Conservation (phyloP, 345 rosid species). For the Murraya koenigii region DNA sequence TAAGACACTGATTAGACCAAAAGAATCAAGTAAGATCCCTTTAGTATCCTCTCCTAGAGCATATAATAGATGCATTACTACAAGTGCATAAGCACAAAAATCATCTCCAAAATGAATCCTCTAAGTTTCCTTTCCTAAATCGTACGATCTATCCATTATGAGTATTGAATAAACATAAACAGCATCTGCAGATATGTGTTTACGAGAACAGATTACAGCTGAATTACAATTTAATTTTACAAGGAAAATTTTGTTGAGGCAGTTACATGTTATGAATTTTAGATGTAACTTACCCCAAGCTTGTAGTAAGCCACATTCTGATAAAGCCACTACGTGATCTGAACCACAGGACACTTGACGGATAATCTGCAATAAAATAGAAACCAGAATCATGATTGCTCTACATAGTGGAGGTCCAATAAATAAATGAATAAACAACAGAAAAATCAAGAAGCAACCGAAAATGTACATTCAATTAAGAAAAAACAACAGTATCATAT, state of each 20-base stretch:
- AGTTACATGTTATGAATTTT: background rate
- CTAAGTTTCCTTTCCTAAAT: slow-evolving; percentile 14
- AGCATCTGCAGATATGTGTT: background rate
- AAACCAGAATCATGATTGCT: background rate
- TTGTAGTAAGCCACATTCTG: slow-evolving; percentile 82
- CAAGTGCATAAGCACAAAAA: slow-evolving; percentile 13
- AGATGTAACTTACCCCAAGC: slow-evolving; percentile 72
- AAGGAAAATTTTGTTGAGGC: background rate
- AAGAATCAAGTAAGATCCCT: slow-evolving; percentile 9
- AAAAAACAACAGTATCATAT: background rate
- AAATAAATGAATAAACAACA: background rate
- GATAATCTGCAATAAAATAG: slow-evolving; percentile 43
- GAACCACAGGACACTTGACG: slow-evolving; percentile 90
- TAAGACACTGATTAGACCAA: slow-evolving; percentile 14
- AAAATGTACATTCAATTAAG: background rate
- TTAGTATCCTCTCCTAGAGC: slow-evolving; percentile 9
- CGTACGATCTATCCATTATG: slow-evolving; percentile 3
- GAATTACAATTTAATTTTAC: background rate
- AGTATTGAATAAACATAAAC: slow-evolving; percentile 7
- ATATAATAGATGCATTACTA: slow-evolving; percentile 5
- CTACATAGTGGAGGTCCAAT: background rate
- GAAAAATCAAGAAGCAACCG: background rate
- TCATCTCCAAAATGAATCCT: slow-evolving; percentile 5
- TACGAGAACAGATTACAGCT: background rate
- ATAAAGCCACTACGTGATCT: slow-evolving; percentile 89